Conservation (phyloP, 495 filamentous ascomycete genomes). For the Clohesyomyces aquaticus region DNA sequence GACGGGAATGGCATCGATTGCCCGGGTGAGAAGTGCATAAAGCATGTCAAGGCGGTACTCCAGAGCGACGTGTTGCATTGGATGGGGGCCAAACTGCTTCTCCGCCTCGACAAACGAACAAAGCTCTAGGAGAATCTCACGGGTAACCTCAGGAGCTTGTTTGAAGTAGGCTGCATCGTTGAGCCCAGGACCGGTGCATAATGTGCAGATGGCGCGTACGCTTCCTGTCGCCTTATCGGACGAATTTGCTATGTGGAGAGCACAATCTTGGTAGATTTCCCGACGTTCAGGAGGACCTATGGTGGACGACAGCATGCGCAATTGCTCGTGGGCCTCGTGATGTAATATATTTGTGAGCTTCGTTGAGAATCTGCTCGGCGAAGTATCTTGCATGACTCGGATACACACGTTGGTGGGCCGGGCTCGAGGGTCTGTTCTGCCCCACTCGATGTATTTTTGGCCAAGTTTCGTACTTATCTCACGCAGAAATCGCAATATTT, state of each 20-base stretch:
- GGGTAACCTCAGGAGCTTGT: conserved; percentile 21
- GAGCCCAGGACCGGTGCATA: conserved; percentile 2
- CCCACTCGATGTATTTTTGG: conserved; percentile 42
- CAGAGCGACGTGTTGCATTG: conserved; percentile 10
- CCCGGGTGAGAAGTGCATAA: conserved; percentile 9
- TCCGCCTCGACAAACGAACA: conserved; percentile 36
- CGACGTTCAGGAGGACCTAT: conserved; percentile 25
- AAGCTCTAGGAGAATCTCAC: conserved; percentile 41
- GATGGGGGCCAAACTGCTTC: background rate
- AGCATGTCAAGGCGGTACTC: conserved; percentile 35
- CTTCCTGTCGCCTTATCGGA: conserved; percentile 35
- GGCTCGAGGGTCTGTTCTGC: conserved; percentile 1
- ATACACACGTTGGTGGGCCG: conserved; percentile 34
- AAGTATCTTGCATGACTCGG: conserved; percentile 37
- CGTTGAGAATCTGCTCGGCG: conserved; percentile 26
- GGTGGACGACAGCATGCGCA: conserved; percentile 6
- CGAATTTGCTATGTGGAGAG: conserved; percentile 26
- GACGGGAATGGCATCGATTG: conserved; percentile 23
- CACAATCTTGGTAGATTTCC: conserved; percentile 35
- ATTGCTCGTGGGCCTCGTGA: conserved; percentile 30
- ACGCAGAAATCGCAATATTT: conserved; percentile 51
- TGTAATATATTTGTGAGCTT: conserved; percentile 26
- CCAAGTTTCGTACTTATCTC: conserved; percentile 16
- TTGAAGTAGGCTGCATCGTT: conserved; percentile 26
- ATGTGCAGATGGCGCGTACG: conserved; percentile 27